Evolutionary conservation across 176 grass and related monocot genomes (phyloP).

Genomic region (Aegilops umbellulata): DNA sequence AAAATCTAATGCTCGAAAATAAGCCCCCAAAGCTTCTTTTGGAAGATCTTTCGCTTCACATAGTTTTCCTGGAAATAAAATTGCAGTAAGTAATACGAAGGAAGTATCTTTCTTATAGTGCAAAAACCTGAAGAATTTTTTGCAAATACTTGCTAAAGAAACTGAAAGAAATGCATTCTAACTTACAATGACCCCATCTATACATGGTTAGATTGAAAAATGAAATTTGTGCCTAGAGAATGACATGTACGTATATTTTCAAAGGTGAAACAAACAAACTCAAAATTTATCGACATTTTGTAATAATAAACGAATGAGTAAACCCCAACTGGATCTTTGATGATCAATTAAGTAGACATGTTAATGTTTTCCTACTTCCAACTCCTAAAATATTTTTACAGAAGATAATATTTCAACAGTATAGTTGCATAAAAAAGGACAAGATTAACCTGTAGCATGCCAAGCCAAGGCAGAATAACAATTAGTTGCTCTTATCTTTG

Average conservation of each 20-base stretch:
- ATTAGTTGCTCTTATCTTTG: slow-evolving; percentile 47
- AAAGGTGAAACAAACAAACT: not conserved
- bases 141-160: slow-evolving; percentile 12
- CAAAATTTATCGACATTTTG: not conserved
- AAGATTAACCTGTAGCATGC: slow-evolving; percentile 78
- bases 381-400: not conserved
- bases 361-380: not conserved
- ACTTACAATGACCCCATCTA: not conserved
- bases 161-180: not conserved
- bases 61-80: slow-evolving; percentile 67
- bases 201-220: not conserved
- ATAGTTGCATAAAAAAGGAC: slow-evolving; percentile 9
- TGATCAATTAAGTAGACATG: not conserved
- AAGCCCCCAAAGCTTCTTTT: slow-evolving; percentile 73
- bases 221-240: slow-evolving; percentile 2
- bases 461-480: slow-evolving; percentile 66
- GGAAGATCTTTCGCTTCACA: slow-evolving; percentile 62
- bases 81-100: slow-evolving; percentile 27
- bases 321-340: slow-evolving; percentile 3
- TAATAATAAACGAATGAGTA: not conserved
- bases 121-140: not conserved
- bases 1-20: slow-evolving; percentile 69
- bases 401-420: not conserved
- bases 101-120: not conserved
- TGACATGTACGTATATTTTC: not conserved